A percentile compares a stretch with the other conserved stretches of the same genome.
phyloP scores from a whole-genome alignment of 2,329 filamentous ascomycete species.

The Nothomitra cinnamomea region DNA sequence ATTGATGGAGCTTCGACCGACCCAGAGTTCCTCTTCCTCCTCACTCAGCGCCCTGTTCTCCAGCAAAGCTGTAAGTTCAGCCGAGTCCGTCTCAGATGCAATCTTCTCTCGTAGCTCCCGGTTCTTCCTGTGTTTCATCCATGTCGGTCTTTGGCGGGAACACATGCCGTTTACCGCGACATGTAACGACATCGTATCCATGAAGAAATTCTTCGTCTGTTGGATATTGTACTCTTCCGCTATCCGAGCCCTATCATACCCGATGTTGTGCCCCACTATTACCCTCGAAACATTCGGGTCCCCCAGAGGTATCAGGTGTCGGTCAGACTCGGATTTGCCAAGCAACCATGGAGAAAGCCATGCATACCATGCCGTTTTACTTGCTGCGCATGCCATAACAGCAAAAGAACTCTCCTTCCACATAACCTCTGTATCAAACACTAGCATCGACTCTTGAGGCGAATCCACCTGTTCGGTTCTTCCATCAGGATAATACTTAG shows the following conservation, averaged over 20 bases:
- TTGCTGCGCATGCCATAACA: slow-evolving; percentile 90
- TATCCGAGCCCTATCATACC: slow-evolving; percentile 80
- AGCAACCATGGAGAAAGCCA: slow-evolving; percentile 95
- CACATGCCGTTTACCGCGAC: slow-evolving; percentile 99
- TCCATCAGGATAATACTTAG: slow-evolving; percentile 70
- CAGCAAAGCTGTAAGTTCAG: slow-evolving; percentile 54
- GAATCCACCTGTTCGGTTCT: slow-evolving; percentile 52
- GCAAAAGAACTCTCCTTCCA: slow-evolving; percentile 86
- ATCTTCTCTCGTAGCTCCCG: slow-evolving; percentile 69
- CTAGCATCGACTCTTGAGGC: slow-evolving; percentile 67
- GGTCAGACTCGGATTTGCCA: slow-evolving; percentile 57
- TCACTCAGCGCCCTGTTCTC: slow-evolving; percentile 50
- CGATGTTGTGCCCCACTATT: slow-evolving; percentile 86
- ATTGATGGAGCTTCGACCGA: slow-evolving; percentile 86
- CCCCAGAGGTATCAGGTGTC: slow-evolving; percentile 75
- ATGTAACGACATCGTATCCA: slow-evolving; percentile 97
- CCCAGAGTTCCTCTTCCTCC: slow-evolving; percentile 91
- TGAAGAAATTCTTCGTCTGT: slow-evolving; percentile 70
- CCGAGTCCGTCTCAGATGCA: slow-evolving; percentile 49
- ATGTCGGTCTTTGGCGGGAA: slow-evolving; percentile 84
- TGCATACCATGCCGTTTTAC: slow-evolving; percentile 83
- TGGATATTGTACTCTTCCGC: slow-evolving; percentile 74
- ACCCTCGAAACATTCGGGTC: slow-evolving; percentile 56
- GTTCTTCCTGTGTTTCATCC: slow-evolving; percentile 93
- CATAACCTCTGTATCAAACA: slow-evolving; percentile 94